A percentile compares a stretch with the other conserved stretches of the same genome.
phyloP scores from a whole-genome alignment of 2,329 filamentous ascomycete genomes.

The Neofusicoccum laricinum region DNA sequence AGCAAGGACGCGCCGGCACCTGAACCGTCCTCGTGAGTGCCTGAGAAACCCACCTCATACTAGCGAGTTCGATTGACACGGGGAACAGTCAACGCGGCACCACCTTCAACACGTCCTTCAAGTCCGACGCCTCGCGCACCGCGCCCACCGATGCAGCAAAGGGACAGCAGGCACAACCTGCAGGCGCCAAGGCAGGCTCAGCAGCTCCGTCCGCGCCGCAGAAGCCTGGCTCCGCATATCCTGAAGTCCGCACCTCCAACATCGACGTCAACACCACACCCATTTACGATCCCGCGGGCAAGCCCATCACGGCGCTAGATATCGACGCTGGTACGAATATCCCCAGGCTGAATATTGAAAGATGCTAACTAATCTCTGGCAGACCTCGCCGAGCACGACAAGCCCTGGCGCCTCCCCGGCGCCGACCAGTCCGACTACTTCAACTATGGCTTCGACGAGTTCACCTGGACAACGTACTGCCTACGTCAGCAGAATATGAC shows the following conservation, averaged over 20 bases:
- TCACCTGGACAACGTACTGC: conserved; percentile 94
- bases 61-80: conserved; percentile 17
- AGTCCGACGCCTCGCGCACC: conserved; percentile 33
- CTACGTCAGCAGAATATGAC: conserved; percentile 80
- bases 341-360: conserved; percentile 38
- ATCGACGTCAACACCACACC: conserved; percentile 84
- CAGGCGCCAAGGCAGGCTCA: conserved; percentile 15
- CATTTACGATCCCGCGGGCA: conserved; percentile 63
- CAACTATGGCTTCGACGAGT: conserved; percentile 98
- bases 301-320: conserved; percentile 64
- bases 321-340: conserved; percentile 44
- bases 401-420: conserved; percentile 92
- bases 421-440: conserved; percentile 96
- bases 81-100: conserved; percentile 19
- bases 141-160: conserved; percentile 23
- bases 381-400: conserved; percentile 65
- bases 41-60: neutral
- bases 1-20: conserved; percentile 38
- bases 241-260: conserved; percentile 68
- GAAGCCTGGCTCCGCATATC: conserved; percentile 59
- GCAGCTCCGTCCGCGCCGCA: conserved; percentile 15
- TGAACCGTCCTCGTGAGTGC: conserved; percentile 34
- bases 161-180: conserved; percentile 20
- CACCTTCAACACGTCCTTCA: conserved; percentile 34
- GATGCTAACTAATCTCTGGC: neutral